Base-by-base conservation (phyloP, 129 eudicot species). In the Tagetes erecta region DNA sequence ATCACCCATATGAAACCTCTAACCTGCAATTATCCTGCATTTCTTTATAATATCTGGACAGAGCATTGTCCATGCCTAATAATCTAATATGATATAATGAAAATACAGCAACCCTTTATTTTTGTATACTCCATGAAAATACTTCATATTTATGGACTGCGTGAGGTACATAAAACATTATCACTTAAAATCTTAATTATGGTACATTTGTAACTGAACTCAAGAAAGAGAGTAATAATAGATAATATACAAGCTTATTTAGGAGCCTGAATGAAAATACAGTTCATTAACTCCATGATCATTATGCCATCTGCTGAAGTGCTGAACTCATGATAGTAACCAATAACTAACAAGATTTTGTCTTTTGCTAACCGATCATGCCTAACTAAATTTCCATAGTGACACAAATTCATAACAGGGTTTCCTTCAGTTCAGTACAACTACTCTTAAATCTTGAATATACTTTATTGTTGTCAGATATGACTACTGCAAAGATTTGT, bases 1-100 rank as follows among this genome's bases (percentile, higher is more conserved):
- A 49, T 31, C 42, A 68, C 35, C 34, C 63, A 70, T 56, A 70
- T 36, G n/a, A 67, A 67, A 67, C 72, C 56, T 31, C 9, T 64
- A 14, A 64, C 34, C 49, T 64, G 49, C 51, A 3, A 38, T n/a
- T 44, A 14, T 64, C 27, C 12, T 56, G 38, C 37, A 56, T 30
- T 56, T 9, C 63, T 37, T 30, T 27, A 8, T 60, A 36, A 62
- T 62, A 36, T 1, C 27, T 8, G 10, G 39, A 60, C 40, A 2
- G 3, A 8, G 39, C 40, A 35, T 35, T 35, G 10, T 60, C 66
- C 41, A 60, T 10, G 67, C 67, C 67, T 11, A 12, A 62, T 62
- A 62, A 10, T 8, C 40, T 34, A 34, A 8, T 59, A 20, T 20
- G 27, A 20, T 20, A 20, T 20, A 20, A 20, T 20, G 27, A 20